Conservation (phyloP, 169 alveolate genomes). For the Eimeria brunetti region DNA sequence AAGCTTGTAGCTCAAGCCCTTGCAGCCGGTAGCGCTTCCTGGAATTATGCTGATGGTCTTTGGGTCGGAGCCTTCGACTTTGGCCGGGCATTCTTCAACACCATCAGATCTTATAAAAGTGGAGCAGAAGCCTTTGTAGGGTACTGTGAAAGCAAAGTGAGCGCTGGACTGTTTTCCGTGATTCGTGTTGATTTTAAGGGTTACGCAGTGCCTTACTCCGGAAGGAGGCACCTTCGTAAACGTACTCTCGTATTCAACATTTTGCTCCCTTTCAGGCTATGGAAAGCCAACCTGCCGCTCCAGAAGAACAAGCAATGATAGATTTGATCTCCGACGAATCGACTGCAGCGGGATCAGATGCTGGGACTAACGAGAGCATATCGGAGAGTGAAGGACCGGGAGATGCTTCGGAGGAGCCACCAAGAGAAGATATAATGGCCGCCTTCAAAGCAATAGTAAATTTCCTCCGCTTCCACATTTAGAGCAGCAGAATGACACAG, state of each 20-base stretch:
- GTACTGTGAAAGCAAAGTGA: conserved; percentile 31
- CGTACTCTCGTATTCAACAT: background rate
- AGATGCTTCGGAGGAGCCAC: conserved; percentile 5
- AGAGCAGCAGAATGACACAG: background rate
- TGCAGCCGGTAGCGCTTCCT: conserved; percentile 66
- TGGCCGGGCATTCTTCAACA: conserved; percentile 42
- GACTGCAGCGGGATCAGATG: background rate
- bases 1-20: conserved; percentile 54
- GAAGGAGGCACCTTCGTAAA: background rate
- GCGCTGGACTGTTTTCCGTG: background rate
- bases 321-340: conserved; percentile 28
- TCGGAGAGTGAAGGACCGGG: background rate
- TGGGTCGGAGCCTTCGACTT: conserved; percentile 73
- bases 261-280: background rate
- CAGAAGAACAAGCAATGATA: conserved; percentile 45
- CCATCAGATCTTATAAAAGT: background rate
- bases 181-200: background rate
- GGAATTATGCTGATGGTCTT: conserved; percentile 76
- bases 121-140: conserved; percentile 59
- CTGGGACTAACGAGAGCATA: background rate
- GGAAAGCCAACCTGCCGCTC: conserved; percentile 15
- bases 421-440: background rate
- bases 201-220: background rate
- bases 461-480: background rate
- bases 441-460: conserved; percentile 34